These are phyloP conservation scores for Dictyostelium intermedium DNA, from an alignment of 78 protist species.

Conservation along the genomic window DNA sequence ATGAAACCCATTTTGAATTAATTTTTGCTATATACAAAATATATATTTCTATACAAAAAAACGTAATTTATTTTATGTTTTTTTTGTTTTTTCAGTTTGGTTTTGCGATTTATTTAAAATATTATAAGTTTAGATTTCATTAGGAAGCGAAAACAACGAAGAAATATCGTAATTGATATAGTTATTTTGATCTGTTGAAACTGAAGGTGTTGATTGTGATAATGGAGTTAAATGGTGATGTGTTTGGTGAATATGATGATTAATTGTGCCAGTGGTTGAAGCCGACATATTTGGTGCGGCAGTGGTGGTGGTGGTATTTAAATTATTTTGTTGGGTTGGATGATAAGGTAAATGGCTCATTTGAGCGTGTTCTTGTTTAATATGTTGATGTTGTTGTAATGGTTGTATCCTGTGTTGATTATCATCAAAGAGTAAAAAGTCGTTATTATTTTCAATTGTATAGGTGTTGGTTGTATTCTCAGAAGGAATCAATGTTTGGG, in stretches of 20 bases:
- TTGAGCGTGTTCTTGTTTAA: slow-evolving; percentile 16
- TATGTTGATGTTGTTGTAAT: not conserved
- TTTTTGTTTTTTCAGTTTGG: not conserved
- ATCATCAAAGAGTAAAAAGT: slow-evolving; percentile 43
- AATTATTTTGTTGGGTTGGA: not conserved
- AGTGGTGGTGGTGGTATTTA: not conserved
- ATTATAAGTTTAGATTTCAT: not conserved
- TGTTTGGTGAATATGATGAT: not conserved
- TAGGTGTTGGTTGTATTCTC: not conserved
- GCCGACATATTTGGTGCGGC: not conserved
- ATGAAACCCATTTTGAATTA: not conserved
- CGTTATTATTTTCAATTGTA: slow-evolving; percentile 14
- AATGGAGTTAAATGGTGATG: not conserved
- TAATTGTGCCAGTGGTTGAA: not conserved
- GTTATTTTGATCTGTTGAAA: slow-evolving; percentile 16
- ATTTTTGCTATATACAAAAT: not conserved
- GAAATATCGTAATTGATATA: slow-evolving; percentile 31
- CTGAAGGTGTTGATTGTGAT: slow-evolving; percentile 6
- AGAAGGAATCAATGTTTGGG: slow-evolving; percentile 15
- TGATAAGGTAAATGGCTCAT: slow-evolving; percentile 20
- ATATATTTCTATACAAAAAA: not conserved
- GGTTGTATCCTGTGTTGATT: not conserved
- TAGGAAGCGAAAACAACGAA: not conserved
- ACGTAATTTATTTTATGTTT: not conserved
- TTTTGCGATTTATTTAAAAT: not conserved